Conservation (phyloP, 768 basidiomycete genomes). For the Calocybe gangraenosa region DNA sequence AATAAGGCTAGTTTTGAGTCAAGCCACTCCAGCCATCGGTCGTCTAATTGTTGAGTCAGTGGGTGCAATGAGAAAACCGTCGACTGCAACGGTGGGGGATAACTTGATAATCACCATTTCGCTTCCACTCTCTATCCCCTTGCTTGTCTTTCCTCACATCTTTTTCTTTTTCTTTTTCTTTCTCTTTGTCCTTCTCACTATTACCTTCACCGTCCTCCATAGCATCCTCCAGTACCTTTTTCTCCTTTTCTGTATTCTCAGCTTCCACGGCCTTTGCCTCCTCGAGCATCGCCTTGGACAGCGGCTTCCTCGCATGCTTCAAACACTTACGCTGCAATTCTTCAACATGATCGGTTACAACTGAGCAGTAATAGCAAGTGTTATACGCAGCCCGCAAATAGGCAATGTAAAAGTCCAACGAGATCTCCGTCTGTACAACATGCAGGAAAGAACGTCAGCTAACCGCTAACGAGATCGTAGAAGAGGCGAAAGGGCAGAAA, state of each 20-base stretch:
- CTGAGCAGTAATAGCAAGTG: constrained; percentile 97
- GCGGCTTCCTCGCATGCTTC: constrained; percentile 80
- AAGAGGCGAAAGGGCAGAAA: too few species aligned
- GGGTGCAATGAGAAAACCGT: not conserved
- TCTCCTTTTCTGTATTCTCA: constrained; percentile 47
- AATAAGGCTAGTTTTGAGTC: constrained; percentile 83
- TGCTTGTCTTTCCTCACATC: constrained; percentile 21
- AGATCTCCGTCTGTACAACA: constrained; percentile 57
- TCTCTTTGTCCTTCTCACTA: constrained; percentile 25
- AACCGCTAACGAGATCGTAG: too few species aligned
- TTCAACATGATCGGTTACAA: constrained; percentile 89
- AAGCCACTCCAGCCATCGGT: constrained; percentile 86
- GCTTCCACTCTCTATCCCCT: constrained; percentile 43
- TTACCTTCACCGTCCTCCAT: constrained; percentile 27
- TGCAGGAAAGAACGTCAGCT: constrained; percentile 15
- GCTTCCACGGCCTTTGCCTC: constrained; percentile 55
- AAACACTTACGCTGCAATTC: constrained; percentile 95
- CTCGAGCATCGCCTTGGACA: constrained; percentile 57
- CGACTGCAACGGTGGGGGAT: too few species aligned
- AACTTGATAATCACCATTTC: constrained; percentile 68
- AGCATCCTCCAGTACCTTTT: constrained; percentile 38
- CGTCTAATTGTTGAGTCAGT: constrained; percentile 45
- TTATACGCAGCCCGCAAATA: constrained; percentile 91
- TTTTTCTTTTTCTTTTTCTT: constrained; percentile 32
- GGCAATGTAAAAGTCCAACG: constrained; percentile 89